phyloP scores from a whole-genome alignment of 2,329 filamentous ascomycete species.

The Penicillium freii region DNA sequence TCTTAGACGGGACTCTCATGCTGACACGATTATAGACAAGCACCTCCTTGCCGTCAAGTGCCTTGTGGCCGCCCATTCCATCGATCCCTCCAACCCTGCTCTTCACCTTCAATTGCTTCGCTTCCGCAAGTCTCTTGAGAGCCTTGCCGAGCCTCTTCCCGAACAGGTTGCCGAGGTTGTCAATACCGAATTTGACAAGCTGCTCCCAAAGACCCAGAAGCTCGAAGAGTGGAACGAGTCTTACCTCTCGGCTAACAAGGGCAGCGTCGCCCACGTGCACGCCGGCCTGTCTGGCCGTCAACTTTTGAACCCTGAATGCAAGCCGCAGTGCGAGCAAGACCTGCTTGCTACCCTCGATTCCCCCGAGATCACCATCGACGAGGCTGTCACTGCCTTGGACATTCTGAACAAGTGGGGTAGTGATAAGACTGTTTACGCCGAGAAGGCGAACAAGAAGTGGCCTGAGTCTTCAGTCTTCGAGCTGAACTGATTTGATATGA shows the following conservation, averaged over 20 bases:
- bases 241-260: conserved; percentile 62
- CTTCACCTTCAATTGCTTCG: conserved; percentile 73
- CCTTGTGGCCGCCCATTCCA: conserved; percentile 67
- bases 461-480: conserved; percentile 41
- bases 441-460: conserved; percentile 43
- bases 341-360: conserved; percentile 59
- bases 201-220: conserved; percentile 56
- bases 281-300: conserved; percentile 61
- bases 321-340: conserved; percentile 59
- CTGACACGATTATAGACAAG: conserved; percentile 61
- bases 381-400: conserved; percentile 56
- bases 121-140: conserved; percentile 63
- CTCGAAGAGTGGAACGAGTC: conserved; percentile 65
- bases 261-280: conserved; percentile 62
- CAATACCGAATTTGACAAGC: conserved; percentile 63
- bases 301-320: conserved; percentile 57
- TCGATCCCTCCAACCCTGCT: conserved; percentile 68
- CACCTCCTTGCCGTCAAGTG: conserved; percentile 84
- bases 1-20: conserved; percentile 3
- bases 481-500: conserved; percentile 19
- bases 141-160: conserved; percentile 59
- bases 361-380: conserved; percentile 52
- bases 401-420: conserved; percentile 54
- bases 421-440: conserved; percentile 51
- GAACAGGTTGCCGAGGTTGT: conserved; percentile 67